These are phyloP conservation scores for Mycena citricolor DNA, from an alignment of 1,284 basidiomycete species.

Conservation along the genomic window DNA sequence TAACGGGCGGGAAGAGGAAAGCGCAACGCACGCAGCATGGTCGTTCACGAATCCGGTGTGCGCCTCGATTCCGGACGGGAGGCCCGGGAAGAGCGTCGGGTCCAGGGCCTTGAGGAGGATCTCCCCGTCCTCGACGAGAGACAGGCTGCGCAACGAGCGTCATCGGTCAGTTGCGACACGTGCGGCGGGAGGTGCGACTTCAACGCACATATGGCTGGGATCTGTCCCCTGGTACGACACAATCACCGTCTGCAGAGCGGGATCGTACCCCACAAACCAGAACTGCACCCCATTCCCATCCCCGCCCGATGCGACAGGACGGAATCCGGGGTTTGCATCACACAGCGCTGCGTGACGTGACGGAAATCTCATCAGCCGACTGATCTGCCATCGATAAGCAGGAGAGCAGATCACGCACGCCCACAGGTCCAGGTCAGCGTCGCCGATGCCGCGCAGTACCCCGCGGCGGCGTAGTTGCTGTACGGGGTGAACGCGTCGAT, in stretches of 20 bases:
- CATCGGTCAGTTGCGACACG: not conserved
- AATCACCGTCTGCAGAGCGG: not conserved
- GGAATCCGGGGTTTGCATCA: not conserved
- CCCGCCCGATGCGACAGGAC: not conserved
- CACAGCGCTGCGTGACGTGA: slow-evolving; percentile 21
- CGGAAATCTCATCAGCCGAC: not conserved
- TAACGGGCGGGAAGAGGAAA: not conserved
- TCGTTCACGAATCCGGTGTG: not conserved
- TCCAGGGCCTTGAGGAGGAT: not conserved
- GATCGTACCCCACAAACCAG: not conserved
- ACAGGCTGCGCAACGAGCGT: not conserved
- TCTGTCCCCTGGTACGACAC: not conserved
- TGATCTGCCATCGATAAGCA: too few species aligned
- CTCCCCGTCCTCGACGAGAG: not conserved
- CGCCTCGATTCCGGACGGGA: not conserved
- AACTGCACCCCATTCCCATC: not conserved
- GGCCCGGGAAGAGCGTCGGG: not conserved
- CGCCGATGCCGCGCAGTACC: slow-evolving; percentile 46
- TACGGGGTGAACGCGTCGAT: slow-evolving; percentile 51
- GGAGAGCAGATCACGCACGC: slow-evolving; percentile 39
- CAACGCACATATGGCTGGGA: not conserved
- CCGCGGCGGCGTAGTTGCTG: slow-evolving; percentile 53
- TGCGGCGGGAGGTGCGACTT: not conserved
- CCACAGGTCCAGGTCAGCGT: slow-evolving; percentile 60
- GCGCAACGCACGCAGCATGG: not conserved